Base-by-base conservation (phyloP, 768 basidiomycete species). In the Agrocybe chaxingu region DNA sequence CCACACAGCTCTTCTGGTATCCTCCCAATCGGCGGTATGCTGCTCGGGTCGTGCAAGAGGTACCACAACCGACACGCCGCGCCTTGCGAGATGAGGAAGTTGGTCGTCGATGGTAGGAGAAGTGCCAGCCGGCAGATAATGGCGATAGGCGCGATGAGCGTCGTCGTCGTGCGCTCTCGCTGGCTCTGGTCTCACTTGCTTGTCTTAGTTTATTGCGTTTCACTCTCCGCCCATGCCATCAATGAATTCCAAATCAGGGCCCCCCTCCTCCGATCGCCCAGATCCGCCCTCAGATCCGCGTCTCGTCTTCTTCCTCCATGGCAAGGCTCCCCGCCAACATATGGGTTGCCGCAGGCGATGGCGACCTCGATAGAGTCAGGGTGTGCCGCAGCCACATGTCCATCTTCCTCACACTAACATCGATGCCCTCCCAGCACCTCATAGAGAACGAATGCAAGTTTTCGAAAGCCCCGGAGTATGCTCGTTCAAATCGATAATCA, bases 261-360 rank as follows among this genome's bases (percentile, higher is more conserved):
- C 38, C n/a, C 42, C 34, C 52, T 44, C 35, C 52, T 53, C 49
- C 47, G 57, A 55, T 58, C 55, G 54, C 41, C 42, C 63, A 61
- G 64, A 65, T 65, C 64, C 62, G 56, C 45, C 43, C 29, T 31
- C 59, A 66, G 66, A 67, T 67, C 66, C 57, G 59, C 50, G 47
- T 55, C 48, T 54, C 53, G 41, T 52, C 33, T 13, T 41, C 45
- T 48, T 47, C 52, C 42, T 42, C 47, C 44, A 30, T 8, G 3
- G 24, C 46, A 11, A 35, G 34, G 4, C 33, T 16, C 16, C 35
- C 19, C 46, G 81, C 80, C 64, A 95, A 95, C 69, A 86, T 97
- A 40, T 97, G 94, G 94, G 81, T 97, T 33, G 94, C 94, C 40
- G 90, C 94, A 0, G 87, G 83, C 41, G 94, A 97, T 62, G 94